A percentile compares a stretch with the other conserved stretches of the same genome.
phyloP scores from a whole-genome alignment of 192 early-diverging fungal species.

The Funneliformis mosseae region DNA sequence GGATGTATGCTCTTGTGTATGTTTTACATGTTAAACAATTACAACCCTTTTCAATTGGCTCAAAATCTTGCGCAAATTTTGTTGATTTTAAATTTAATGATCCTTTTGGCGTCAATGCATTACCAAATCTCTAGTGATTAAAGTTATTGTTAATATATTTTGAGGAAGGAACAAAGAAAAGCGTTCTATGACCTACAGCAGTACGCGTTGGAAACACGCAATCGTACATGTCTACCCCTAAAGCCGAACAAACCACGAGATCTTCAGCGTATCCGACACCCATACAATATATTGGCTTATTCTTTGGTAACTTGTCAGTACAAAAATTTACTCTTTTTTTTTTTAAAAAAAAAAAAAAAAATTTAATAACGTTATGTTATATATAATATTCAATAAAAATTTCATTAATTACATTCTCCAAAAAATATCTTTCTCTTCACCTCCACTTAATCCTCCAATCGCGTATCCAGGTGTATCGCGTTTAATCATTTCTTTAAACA shows the following conservation, averaged over 20 bases:
- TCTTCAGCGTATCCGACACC: slow-evolving; percentile 87
- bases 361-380: too few species aligned
- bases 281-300: slow-evolving; percentile 92
- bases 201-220: slow-evolving; percentile 91
- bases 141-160: not conserved
- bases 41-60: slow-evolving; percentile 78
- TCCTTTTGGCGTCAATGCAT: slow-evolving; percentile 76
- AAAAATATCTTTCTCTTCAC: slow-evolving; percentile 84
- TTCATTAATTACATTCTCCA: slow-evolving; percentile 66
- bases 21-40: slow-evolving; percentile 74
- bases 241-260: slow-evolving; percentile 80
- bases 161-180: not conserved
- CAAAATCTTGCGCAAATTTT: slow-evolving; percentile 62
- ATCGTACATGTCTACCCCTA: slow-evolving; percentile 91
- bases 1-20: slow-evolving; percentile 74
- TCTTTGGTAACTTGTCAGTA: slow-evolving; percentile 77
- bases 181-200: slow-evolving; percentile 49
- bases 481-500: slow-evolving; percentile 66
- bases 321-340: slow-evolving; percentile 64
- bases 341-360: not conserved
- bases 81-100: slow-evolving; percentile 65
- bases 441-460: slow-evolving; percentile 84
- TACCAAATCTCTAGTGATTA: slow-evolving; percentile 70
- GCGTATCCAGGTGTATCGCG: slow-evolving; percentile 83
- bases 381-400: too few species aligned